Evolutionary conservation across 1,284 basidiomycete species (phyloP).

Genomic region (Xanthoconium separans): DNA sequence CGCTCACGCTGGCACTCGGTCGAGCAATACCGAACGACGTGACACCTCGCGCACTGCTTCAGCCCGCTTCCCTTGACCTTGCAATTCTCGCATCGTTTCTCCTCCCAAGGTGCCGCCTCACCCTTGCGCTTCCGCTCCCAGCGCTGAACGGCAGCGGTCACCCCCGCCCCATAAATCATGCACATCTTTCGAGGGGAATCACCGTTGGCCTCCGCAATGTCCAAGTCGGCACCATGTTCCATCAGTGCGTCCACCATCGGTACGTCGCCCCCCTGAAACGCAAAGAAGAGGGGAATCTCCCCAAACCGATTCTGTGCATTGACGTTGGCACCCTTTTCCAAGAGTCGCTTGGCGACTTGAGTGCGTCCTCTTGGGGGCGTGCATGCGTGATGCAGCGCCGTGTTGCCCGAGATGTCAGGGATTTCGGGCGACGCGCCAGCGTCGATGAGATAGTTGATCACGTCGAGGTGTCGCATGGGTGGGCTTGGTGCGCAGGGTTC

Average conservation of each 20-base stretch:
- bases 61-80: conserved; percentile 31
- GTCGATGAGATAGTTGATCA: conserved; percentile 43
- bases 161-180: conserved; percentile 41
- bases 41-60: conserved; percentile 46
- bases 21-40: conserved; percentile 50
- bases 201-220: conserved; percentile 48
- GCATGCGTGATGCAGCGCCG: conserved; percentile 48
- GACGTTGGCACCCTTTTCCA: conserved; percentile 44
- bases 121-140: conserved; percentile 50
- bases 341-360: conserved; percentile 37
- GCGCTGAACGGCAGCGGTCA: conserved; percentile 46
- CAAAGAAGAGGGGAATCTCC: conserved; percentile 40
- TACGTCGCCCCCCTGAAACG: conserved; percentile 38
- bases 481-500: background rate
- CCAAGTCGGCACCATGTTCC: conserved; percentile 47
- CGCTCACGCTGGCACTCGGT: conserved; percentile 51
- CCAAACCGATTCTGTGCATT: conserved; percentile 49
- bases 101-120: conserved; percentile 39
- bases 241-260: conserved; percentile 45
- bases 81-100: conserved; percentile 42
- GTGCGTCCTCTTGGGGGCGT: conserved; percentile 29
- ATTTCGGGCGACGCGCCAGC: conserved; percentile 42
- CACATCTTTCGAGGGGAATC: conserved; percentile 34
- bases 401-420: conserved; percentile 48
- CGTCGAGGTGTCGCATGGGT: conserved; percentile 33